Base-by-base conservation (phyloP, 2,329 filamentous ascomycete species). In the Aspergillus nomiae region DNA sequence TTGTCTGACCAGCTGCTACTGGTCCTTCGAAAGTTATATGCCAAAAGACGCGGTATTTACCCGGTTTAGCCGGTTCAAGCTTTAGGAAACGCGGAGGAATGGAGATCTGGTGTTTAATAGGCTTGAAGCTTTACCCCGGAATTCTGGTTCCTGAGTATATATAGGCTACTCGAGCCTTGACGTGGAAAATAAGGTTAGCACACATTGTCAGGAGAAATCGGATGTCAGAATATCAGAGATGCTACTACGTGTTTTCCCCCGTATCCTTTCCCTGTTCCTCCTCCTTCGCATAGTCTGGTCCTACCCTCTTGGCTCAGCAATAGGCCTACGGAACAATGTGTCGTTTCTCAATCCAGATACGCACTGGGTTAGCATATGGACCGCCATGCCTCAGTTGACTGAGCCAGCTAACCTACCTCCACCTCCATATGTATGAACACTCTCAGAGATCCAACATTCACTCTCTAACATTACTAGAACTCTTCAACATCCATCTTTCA, bases 351-450 rank as follows among this genome's bases (percentile, higher is more conserved):
- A 21, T 43, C 14, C 32, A 1, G 16, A 34, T 24, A 30, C 46
- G 2, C 83, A 85, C 65, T 90, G 87, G 87, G 81, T 89, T 16
- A 83, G 85, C 65, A 87, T 85, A 2, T 90, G 88, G 88, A 84
- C 85, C 0, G 81, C 86, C 2, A 90, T 90, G 87, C 87, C 87
- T 0, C 87, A 90, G 71, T 76, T 89, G 46, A 86, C 86, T 1
- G 88, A 90, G 69, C 83, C 82, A 11, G 80, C 76, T 54, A 90
- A 90, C 66, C 79, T 90, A 24, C 88, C 88, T 11, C 84, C 85
- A 0, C 73, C 82, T 3, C 85, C 87, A 48, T 90, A 87, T 70
- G 85, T 86, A 80, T 58, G 83, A 38, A 32, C 12, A 9, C 11
- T 59, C 38, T 30, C 19, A 62, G 28, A 58, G 8, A 14, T 4